phyloP scores from a whole-genome alignment of 2,329 filamentous ascomycete genomes.

The Cordyceps militaris region DNA sequence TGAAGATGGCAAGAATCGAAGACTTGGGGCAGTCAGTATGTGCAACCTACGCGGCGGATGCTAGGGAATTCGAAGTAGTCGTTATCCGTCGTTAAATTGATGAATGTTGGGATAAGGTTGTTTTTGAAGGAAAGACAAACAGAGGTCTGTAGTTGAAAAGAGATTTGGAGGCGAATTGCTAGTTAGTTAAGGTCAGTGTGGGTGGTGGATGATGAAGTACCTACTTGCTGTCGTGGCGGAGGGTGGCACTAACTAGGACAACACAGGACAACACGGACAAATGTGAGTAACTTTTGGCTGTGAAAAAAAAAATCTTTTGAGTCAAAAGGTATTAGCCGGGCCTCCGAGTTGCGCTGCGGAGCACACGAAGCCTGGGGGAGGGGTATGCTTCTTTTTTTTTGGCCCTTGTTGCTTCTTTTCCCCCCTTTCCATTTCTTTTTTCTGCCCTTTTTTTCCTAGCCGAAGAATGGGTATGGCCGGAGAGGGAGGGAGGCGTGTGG shows the following conservation, averaged over 20 bases:
- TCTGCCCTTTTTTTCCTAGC: neutral
- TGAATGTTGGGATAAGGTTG: neutral
- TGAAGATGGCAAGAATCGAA: neutral
- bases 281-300: neutral
- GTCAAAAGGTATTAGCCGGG: constrained; percentile 2
- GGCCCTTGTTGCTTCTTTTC: constrained; percentile 14
- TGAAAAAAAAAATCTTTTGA: constrained; percentile 8
- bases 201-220: constrained; percentile 10
- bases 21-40: neutral
- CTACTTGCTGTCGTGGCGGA: constrained; percentile 3
- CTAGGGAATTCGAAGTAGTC: neutral
- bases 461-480: constrained; percentile 1
- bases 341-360: constrained; percentile 12
- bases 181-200: constrained; percentile 1
- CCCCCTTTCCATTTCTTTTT: constrained; percentile 9
- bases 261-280: neutral
- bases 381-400: constrained; percentile 10
- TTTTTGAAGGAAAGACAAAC: constrained; percentile 1
- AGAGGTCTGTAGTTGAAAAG: neutral
- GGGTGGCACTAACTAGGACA: neutral
- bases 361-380: neutral
- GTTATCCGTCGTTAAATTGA: neutral
- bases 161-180: constrained; percentile 1
- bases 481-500: neutral
- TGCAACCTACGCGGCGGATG: neutral